Base-by-base conservation (phyloP, 352 stramenopile genomes). In the Phytopythium montanum region DNA sequence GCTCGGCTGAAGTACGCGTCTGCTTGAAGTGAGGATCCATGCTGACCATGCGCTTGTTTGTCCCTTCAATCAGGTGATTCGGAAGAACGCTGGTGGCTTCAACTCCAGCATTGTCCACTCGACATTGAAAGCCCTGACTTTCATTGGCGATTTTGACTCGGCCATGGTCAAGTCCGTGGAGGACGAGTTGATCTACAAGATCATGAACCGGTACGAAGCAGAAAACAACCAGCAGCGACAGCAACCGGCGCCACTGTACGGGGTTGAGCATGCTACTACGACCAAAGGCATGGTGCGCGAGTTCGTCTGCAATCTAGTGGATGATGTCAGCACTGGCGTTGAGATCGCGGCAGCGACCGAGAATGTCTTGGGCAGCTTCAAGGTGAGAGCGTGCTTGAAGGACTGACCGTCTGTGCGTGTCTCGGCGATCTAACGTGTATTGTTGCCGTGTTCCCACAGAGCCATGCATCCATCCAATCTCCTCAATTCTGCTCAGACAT, bases 121-220 rank as follows among this genome's bases (percentile, higher is more conserved):
- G 12, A 73, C 78, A 18, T 54, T 92, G 29, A 90, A 87, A 48
- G 70, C 81, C 0, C 52, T 94, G n/a, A 86, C 77, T 21, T 94
- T 92, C 41, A 84, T 94, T 9, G 82, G 80, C 5, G 81, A 95
- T 34, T 92, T 88, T 36, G 81, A 92, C 52, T 64, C 76, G 0
- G 65, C 79, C 3, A 45, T 90, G 5, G 72, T 81, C 21, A 93
- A 91, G 45, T 64, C 68, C 0, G 68, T 91, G 7, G 78, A 91
- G 59, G 72, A 90, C 54, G 85, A 90, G 44, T 56, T 95, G 25
- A 75, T 93, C 26, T 73, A 73, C 46, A 88, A 84, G 26, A 75
- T 95, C 48, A 90, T 93, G 83, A 72, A 59, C 45, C 66, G 76
- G 21, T 88, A 90, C 62, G 81, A 92, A 57, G 61, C 64, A 2